Conservation (phyloP, 2,329 filamentous ascomycete genomes). For the Lithohypha guttulata region DNA sequence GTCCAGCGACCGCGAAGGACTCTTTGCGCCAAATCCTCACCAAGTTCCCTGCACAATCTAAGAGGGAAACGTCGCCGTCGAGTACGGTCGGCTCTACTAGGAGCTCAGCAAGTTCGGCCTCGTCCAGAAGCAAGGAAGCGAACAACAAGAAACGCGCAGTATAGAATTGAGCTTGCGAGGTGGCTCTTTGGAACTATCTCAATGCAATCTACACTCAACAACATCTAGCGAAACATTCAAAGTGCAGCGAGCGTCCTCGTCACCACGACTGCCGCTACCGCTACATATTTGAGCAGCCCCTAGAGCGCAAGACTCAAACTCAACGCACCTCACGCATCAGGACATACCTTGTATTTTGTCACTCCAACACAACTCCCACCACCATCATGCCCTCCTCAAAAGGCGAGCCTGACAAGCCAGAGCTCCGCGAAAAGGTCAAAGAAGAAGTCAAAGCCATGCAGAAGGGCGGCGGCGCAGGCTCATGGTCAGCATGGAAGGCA, state of each 20-base stretch:
- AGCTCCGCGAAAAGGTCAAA: constrained; percentile 21
- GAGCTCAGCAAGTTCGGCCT: constrained; percentile 7
- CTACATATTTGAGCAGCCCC: too few relatives aligned
- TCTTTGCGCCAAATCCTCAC: constrained; percentile 4
- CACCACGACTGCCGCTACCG: too few relatives aligned
- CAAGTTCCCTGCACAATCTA: constrained; percentile 6
- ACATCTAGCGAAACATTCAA: too few relatives aligned
- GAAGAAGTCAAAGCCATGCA: constrained; percentile 19
- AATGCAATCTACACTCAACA: too few relatives aligned
- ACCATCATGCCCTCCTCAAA: constrained; percentile 19
- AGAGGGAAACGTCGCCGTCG: neutral
- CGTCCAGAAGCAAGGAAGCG: too few relatives aligned
- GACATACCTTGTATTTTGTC: neutral
- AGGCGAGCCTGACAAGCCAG: constrained; percentile 17
- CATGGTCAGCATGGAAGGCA: constrained; percentile 21
- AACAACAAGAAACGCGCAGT: neutral
- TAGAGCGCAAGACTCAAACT: neutral
- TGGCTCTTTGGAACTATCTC: too few relatives aligned
- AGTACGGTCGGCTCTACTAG: constrained; percentile 3
- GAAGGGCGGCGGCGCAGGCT: constrained; percentile 19
- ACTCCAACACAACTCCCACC: neutral
- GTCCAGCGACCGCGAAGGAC: constrained; percentile 6
- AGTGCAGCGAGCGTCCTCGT: neutral
- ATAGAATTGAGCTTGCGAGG: neutral
- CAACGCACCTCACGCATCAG: neutral